A percentile compares a stretch with the other conserved stretches of the same genome.
These are phyloP conservation scores for Termitomyces sp. DNA, from an alignment of 1,284 basidiomycete genomes.

Conservation along the genomic window DNA sequence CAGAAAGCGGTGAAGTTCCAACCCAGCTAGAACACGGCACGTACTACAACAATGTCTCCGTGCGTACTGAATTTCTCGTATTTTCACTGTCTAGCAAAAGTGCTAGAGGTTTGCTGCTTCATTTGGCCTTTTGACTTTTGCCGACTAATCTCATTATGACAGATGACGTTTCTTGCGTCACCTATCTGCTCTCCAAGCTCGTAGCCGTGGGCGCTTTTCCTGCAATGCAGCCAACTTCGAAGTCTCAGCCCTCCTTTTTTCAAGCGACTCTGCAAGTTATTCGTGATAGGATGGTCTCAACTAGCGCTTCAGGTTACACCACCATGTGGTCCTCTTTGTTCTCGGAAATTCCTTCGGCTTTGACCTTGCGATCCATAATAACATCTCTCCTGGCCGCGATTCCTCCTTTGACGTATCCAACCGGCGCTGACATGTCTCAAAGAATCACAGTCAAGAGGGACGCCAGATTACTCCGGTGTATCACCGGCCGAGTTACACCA, in stretches of 20 bases:
- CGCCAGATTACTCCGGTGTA: constrained; percentile 37
- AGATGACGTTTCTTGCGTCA: constrained; percentile 35
- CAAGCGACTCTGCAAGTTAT: constrained; percentile 42
- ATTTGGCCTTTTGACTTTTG: background rate
- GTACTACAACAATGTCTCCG: constrained; percentile 50
- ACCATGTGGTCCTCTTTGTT: constrained; percentile 47
- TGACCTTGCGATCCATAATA: constrained; percentile 52
- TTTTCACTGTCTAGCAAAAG: constrained; percentile 23
- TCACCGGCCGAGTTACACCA: constrained; percentile 45
- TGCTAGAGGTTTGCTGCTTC: constrained; percentile 21
- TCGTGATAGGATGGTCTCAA: constrained; percentile 33
- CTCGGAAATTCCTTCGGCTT: constrained; percentile 43
- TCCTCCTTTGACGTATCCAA: constrained; percentile 22
- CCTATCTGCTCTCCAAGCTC: constrained; percentile 59
- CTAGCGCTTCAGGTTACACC: constrained; percentile 33
- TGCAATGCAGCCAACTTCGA: constrained; percentile 35
- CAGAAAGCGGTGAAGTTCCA: constrained; percentile 34
- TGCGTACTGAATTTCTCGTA: constrained; percentile 51
- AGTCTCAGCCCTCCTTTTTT: constrained; percentile 66
- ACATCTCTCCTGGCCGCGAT: constrained; percentile 53
- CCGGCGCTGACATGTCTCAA: constrained; percentile 28
- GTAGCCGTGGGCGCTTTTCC: constrained; percentile 64
- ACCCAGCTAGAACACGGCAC: constrained; percentile 42
- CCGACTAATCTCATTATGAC: background rate
- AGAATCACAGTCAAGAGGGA: constrained; percentile 48